Evolutionary conservation across 2,329 filamentous ascomycete genomes (phyloP).

Genomic region (Xylaria polymorpha): DNA sequence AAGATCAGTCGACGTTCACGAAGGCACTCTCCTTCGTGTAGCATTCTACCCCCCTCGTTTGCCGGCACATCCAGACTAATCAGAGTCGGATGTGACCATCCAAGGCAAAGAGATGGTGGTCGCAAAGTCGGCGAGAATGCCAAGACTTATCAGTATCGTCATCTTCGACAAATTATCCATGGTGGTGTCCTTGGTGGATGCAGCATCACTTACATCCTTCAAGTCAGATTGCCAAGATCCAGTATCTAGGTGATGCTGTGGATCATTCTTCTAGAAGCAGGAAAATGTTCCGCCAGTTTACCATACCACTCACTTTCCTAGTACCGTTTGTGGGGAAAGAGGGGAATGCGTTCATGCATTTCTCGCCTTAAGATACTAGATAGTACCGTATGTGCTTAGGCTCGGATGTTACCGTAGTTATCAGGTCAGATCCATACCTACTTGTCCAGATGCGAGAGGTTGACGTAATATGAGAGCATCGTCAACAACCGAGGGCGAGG

Average conservation of each 20-base stretch:
- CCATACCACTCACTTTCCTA: slow-evolving; percentile 14
- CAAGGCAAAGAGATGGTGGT: slow-evolving; percentile 8
- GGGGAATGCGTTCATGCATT: slow-evolving; percentile 14
- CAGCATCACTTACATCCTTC: not conserved
- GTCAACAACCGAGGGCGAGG: slow-evolving; percentile 10
- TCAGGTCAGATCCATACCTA: slow-evolving; percentile 8
- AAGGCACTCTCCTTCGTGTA: slow-evolving; percentile 12
- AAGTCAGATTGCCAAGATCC: slow-evolving; percentile 15
- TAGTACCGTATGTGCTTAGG: slow-evolving; percentile 13
- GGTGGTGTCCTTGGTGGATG: slow-evolving; percentile 12
- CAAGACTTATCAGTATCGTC: not conserved
- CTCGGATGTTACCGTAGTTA: slow-evolving; percentile 5
- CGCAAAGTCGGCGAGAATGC: slow-evolving; percentile 1
- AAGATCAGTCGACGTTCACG: slow-evolving; percentile 25
- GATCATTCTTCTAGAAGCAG: slow-evolving; percentile 26
- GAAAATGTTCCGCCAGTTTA: slow-evolving; percentile 14
- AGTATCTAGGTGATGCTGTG: not conserved
- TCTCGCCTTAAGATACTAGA: slow-evolving; percentile 9
- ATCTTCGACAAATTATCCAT: slow-evolving; percentile 5
- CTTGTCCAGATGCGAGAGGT: not conserved
- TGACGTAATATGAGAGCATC: slow-evolving; percentile 11
- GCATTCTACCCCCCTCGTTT: slow-evolving; percentile 15
- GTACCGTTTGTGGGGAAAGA: slow-evolving; percentile 10
- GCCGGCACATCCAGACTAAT: slow-evolving; percentile 23
- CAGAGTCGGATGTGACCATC: slow-evolving; percentile 15